Evolutionary conservation across 2,329 filamentous ascomycete species (phyloP), one percentile per base, ranked within the genome.

Genomic region (Ophiobolus disseminans): DNA sequence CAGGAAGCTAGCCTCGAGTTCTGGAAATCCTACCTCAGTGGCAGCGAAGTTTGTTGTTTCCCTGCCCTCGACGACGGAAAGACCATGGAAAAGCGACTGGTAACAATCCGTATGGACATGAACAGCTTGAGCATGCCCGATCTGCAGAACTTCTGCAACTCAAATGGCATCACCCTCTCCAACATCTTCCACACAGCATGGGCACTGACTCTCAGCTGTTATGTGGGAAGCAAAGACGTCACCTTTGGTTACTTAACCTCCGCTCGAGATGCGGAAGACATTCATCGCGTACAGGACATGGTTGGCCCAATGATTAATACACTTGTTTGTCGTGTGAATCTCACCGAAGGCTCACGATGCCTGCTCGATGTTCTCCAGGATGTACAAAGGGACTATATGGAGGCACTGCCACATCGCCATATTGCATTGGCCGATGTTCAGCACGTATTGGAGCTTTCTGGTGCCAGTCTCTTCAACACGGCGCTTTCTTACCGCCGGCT

Each of bases 231-330:
- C 17, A 53, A 58, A 3, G 65, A 76, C 17, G 69, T 75, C 14
- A 76, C 71, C 14, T 80, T 81, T 53, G 76, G 75, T 9, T 80
- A 78, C 51, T 71, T 78, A 39, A 69, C 62, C 0, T 71, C 67
- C 1, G 68, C 76, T 11, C 60, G 77, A 46, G 76, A 78, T 40
- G 61, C 70, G 0, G 48, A 75, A n/a, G 61, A 61, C 17, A 71
- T 76, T 3, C 66, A 70, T 23, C 66, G 68, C 0, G 64, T 76
- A 1, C 68, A 76, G n/a, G 69, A 73, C 5, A 70, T 77, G 10
- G 68, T 79, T n/a, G 78, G 78, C 0, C 77, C 77, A 1, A 64
- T 78, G 5, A 78, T 79, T 41, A 79, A 79, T 35, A 74, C 77
- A 4, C 65, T 78, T 20, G 69, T 76, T 1, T 79, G 76, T 32